Evolutionary conservation across 768 basidiomycete species (phyloP), one percentile per base, ranked within the genome.

Genomic region (Leucocoprinus sp.): DNA sequence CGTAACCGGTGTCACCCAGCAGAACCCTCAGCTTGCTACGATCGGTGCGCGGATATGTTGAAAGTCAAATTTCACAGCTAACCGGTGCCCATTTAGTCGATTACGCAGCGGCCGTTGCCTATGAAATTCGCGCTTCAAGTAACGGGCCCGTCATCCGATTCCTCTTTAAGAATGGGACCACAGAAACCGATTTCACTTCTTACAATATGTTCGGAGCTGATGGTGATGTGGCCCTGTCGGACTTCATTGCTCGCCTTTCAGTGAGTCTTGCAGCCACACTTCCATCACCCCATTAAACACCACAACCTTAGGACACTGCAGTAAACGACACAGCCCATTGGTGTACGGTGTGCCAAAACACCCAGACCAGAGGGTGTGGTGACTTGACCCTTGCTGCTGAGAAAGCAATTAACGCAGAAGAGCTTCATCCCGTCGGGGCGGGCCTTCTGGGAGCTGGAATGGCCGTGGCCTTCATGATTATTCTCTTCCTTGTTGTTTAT

Each of bases 121-220:
- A 82, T 38, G 84, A 85, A 62, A 69, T 82, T 37, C 76, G 78
- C 1, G 53, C 61, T 9, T 57, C 62, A 4, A 67, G 68, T 17
- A 65, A 68, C 2, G 71, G 70, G 50, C 74, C 78, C 11, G 64
- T 77, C 37, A 51, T 85, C 15, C 71, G 80, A 3, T 73, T 86
- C 63, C 74, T 71, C 50, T 82, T 86, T 65, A 82, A 81, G 67
- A 85, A 85, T 49, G 81, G 81, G 7, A 77, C 80, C 0, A 57
- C 60, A 44, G 70, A 71, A 35, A 37, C 51, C 9, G 55, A 65
- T 8, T 82, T 79, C 60, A 60, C 49, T 46, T 67, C 67, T 2
- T 77, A 76, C 62, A 58, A 62, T 43, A 67, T 78, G 56, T 56
- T 82, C 43, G 59, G 60, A 42, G 60, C 55, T 2, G 60, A 66